Percentiles rank a stretch among this genome's conserved stretches.
Evolutionary conservation across 768 basidiomycete genomes (phyloP).

Genomic region (Termitomyces heimii): DNA sequence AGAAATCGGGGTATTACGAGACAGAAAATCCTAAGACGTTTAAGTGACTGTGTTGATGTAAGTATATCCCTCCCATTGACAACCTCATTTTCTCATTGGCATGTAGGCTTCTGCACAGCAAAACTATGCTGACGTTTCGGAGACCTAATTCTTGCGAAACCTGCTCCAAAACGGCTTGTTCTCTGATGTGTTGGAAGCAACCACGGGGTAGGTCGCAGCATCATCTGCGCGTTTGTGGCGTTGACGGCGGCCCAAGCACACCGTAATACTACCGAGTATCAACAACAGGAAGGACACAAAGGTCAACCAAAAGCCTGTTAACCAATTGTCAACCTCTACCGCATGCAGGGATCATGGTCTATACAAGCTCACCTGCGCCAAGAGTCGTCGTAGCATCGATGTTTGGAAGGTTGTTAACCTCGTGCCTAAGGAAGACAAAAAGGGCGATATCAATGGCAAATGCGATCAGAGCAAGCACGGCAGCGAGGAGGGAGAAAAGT

Average conservation of each 20-base stretch:
- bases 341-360: neutral
- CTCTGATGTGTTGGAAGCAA: conserved; percentile 25
- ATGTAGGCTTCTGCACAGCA: too few relatives aligned
- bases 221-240: conserved; percentile 46
- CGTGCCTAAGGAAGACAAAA: conserved; percentile 52
- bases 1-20: neutral
- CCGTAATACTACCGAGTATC: conserved; percentile 58
- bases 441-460: conserved; percentile 78
- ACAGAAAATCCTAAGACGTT: neutral
- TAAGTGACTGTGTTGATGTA: neutral
- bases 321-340: conserved; percentile 1
- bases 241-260: conserved; percentile 65
- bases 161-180: conserved; percentile 25
- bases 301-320: conserved; percentile 69
- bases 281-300: conserved; percentile 61
- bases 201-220: conserved; percentile 29
- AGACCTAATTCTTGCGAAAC: conserved; percentile 30
- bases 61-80: neutral
- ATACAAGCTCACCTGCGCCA: conserved; percentile 49
- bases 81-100: neutral
- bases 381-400: conserved; percentile 43
- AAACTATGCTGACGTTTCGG: too few relatives aligned
- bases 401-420: conserved; percentile 44
- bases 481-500: conserved; percentile 65
- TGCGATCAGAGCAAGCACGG: conserved; percentile 60